These are phyloP conservation scores for Prunus mongolica DNA, from an alignment of 306 rosid genomes.

Conservation along the genomic window DNA sequence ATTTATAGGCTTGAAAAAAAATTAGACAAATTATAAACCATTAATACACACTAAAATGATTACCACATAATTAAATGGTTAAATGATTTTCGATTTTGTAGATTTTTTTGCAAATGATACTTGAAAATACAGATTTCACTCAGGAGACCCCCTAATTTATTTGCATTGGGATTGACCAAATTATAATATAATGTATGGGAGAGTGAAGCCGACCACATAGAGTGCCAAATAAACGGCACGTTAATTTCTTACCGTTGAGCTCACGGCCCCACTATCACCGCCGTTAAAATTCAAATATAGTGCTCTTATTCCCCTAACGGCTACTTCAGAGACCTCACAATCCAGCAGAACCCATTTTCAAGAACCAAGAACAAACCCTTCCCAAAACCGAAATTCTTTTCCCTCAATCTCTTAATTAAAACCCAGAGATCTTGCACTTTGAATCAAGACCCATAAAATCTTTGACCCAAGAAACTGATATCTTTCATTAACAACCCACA, in stretches of 20 bases:
- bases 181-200: too few species aligned
- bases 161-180: too few species aligned
- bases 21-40: too few species aligned
- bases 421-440: not conserved
- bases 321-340: slow-evolving; percentile 21
- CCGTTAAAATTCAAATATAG: slow-evolving; percentile 15
- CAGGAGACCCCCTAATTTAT: too few species aligned
- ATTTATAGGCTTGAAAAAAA: too few species aligned
- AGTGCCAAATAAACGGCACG: not conserved
- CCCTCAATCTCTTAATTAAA: not conserved
- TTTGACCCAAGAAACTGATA: too few species aligned
- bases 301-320: slow-evolving; percentile 34
- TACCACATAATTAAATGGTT: too few species aligned
- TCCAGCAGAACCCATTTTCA: not conserved
- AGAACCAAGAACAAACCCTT: not conserved
- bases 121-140: too few species aligned
- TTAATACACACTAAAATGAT: too few species aligned
- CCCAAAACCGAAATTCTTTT: not conserved
- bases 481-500: too few species aligned
- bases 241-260: slow-evolving; percentile 27
- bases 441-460: not conserved
- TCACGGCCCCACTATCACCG: slow-evolving; percentile 20
- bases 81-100: too few species aligned
- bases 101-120: too few species aligned
- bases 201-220: not conserved